Conservation (phyloP, 2,329 filamentous ascomycete genomes). For the Fusarium sambucinum region DNA sequence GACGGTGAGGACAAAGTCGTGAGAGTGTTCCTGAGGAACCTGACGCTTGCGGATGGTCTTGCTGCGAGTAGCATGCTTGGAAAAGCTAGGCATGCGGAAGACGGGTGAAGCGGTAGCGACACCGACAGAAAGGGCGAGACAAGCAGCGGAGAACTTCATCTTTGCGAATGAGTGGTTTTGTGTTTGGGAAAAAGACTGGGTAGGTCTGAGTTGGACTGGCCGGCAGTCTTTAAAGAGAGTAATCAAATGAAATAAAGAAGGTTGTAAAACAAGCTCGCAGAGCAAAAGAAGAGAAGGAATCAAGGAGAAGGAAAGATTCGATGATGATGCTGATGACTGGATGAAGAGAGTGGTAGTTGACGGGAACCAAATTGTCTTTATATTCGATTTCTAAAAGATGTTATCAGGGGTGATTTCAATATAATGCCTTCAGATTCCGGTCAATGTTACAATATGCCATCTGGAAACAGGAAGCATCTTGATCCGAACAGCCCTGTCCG, state of each 20-base stretch:
- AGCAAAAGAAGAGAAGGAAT: conserved; percentile 6
- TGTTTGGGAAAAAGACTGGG: neutral
- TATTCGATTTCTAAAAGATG: neutral
- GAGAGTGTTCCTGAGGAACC: conserved; percentile 20
- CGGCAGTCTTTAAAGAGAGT: conserved; percentile 12
- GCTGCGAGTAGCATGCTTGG: neutral
- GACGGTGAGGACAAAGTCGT: conserved; percentile 14
- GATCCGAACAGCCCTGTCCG: conserved; percentile 4
- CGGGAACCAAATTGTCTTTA: neutral
- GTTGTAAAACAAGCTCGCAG: conserved; percentile 9
- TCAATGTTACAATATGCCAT: neutral
- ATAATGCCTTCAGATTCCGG: neutral
- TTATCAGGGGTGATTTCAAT: neutral
- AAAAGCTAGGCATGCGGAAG: neutral
- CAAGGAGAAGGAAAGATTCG: conserved; percentile 1
- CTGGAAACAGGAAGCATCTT: conserved; percentile 13
- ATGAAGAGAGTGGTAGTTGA: neutral
- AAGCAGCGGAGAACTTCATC: conserved; percentile 16
- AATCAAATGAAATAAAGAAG: conserved; percentile 2
- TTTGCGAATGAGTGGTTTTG: neutral
- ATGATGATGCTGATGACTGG: conserved; percentile 3
- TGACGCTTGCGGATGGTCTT: conserved; percentile 17
- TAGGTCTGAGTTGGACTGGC: conserved; percentile 3
- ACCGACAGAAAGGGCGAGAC: conserved; percentile 11
- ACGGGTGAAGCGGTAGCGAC: conserved; percentile 13